Percentiles rank a stretch among this genome's conserved stretches.
These are phyloP conservation scores for Debaryomyces nepalensis DNA, from an alignment of 1,139 yeast species.

Conservation along the genomic window DNA sequence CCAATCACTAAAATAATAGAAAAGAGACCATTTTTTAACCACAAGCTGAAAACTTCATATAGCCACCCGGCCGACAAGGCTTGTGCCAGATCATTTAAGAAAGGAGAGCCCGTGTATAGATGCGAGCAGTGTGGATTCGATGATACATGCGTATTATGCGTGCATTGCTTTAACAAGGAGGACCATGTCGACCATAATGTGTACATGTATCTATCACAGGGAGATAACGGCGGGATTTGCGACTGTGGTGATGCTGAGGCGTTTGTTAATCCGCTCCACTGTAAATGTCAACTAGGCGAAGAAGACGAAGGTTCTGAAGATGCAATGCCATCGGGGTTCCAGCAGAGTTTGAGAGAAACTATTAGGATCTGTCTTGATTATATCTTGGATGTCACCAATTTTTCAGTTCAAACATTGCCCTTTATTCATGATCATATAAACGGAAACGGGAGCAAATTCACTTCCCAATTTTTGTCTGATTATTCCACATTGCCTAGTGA, in stretches of 20 bases:
- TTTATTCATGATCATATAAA: slow-evolving; percentile 34
- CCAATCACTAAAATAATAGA: slow-evolving; percentile 16
- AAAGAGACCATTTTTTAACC: slow-evolving; percentile 20
- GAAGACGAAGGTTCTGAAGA: slow-evolving; percentile 15
- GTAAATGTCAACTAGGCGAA: slow-evolving; percentile 41
- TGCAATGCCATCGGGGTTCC: slow-evolving; percentile 19
- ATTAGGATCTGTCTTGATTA: slow-evolving; percentile 49
- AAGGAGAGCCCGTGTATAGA: slow-evolving; percentile 68
- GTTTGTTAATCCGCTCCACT: slow-evolving; percentile 61
- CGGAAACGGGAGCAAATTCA: slow-evolving; percentile 24
- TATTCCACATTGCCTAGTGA: slow-evolving; percentile 33
- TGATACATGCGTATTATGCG: slow-evolving; percentile 75
- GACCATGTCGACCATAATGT: slow-evolving; percentile 73
- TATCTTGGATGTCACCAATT: slow-evolving; percentile 50
- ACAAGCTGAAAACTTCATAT: slow-evolving; percentile 18
- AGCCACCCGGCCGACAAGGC: slow-evolving; percentile 44
- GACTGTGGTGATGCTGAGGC: slow-evolving; percentile 94
- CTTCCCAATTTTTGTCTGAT: slow-evolving; percentile 33
- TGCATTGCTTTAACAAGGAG: slow-evolving; percentile 65
- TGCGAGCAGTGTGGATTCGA: slow-evolving; percentile 72
- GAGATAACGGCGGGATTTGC: slow-evolving; percentile 66
- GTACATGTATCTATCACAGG: slow-evolving; percentile 52
- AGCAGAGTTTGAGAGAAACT: slow-evolving; percentile 30
- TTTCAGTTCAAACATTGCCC: slow-evolving; percentile 41
- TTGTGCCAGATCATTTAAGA: slow-evolving; percentile 64